Percentiles rank a stretch among this genome's conserved stretches.
These are phyloP conservation scores for Lactarius indigo DNA, from an alignment of 768 basidiomycete genomes.

Conservation along the genomic window DNA sequence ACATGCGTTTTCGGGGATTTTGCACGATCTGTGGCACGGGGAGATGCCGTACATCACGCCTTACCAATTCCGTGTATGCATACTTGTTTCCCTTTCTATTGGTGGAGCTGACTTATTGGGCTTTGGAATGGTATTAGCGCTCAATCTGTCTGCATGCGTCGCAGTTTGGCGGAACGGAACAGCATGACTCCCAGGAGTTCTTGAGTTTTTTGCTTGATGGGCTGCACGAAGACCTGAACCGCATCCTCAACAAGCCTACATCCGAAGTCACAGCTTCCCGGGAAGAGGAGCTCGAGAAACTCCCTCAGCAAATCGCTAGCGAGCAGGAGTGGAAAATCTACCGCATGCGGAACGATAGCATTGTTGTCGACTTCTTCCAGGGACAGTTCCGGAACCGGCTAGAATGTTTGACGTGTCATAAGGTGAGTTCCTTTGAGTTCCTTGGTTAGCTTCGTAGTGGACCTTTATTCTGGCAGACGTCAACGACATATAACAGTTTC, in stretches of 20 bases:
- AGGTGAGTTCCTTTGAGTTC: conserved; percentile 48
- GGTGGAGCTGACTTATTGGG: conserved; percentile 16
- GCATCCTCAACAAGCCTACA: conserved; percentile 69
- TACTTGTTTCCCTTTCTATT: not conserved
- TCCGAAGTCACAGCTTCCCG: conserved; percentile 67
- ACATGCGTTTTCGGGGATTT: conserved; percentile 73
- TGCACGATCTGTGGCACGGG: conserved; percentile 85
- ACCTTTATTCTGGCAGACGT: conserved; percentile 56
- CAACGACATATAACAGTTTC: conserved; percentile 95
- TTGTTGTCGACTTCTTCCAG: conserved; percentile 97
- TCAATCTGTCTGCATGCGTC: conserved; percentile 55
- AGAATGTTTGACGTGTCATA: conserved; percentile 85
- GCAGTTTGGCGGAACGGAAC: conserved; percentile 82
- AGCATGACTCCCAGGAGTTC: conserved; percentile 98
- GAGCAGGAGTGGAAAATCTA: conserved; percentile 93
- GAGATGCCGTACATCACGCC: conserved; percentile 83
- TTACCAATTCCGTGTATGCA: conserved; percentile 69
- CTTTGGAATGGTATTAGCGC: conserved; percentile 41
- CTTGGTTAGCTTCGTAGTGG: conserved; percentile 14
- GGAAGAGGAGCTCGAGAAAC: conserved; percentile 83
- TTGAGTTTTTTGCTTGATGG: conserved; percentile 92
- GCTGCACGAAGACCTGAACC: conserved; percentile 93
- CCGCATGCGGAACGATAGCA: conserved; percentile 83
- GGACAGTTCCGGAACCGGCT: conserved; percentile 92
- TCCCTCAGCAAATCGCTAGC: conserved; percentile 84